Percentiles rank a stretch among this genome's conserved stretches.
Evolutionary conservation across 2,329 filamentous ascomycete genomes (phyloP).

Genomic region (Sordariomycetes sp.): DNA sequence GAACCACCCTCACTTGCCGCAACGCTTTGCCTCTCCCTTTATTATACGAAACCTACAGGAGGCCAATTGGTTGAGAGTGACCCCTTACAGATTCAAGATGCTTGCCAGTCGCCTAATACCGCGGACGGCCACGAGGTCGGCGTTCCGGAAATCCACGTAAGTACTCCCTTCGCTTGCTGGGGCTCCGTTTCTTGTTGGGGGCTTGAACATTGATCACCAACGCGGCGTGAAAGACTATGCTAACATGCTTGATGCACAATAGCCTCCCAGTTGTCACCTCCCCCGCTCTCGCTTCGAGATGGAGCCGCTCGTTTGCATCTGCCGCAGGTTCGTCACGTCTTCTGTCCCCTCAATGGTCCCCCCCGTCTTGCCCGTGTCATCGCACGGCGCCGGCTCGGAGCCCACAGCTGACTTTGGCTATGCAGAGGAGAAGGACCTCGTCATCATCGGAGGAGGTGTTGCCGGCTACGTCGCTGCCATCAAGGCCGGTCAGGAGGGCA

Average conservation of each 20-base stretch:
- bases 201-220: neutral
- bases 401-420: neutral
- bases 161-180: slow-evolving; percentile 11
- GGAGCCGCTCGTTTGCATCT: slow-evolving; percentile 45
- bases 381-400: neutral
- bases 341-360: neutral
- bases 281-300: slow-evolving; percentile 22
- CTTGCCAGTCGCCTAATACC: slow-evolving; percentile 48
- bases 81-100: slow-evolving; percentile 27
- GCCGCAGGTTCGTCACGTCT: slow-evolving; percentile 32
- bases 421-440: slow-evolving; percentile 86
- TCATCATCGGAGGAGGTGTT: slow-evolving; percentile 96
- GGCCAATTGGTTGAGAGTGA: neutral
- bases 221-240: neutral
- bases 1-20: neutral
- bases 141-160: slow-evolving; percentile 40
- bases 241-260: neutral
- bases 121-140: slow-evolving; percentile 41
- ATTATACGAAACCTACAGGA: neutral
- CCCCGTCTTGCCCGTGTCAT: neutral
- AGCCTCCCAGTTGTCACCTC: slow-evolving; percentile 1
- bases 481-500: slow-evolving; percentile 92
- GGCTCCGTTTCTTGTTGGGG: neutral
- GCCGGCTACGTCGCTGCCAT: slow-evolving; percentile 98
- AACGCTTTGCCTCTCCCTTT: neutral